These are phyloP conservation scores for Luffa acutangula DNA, from an alignment of 306 rosid species.

Conservation along the genomic window DNA sequence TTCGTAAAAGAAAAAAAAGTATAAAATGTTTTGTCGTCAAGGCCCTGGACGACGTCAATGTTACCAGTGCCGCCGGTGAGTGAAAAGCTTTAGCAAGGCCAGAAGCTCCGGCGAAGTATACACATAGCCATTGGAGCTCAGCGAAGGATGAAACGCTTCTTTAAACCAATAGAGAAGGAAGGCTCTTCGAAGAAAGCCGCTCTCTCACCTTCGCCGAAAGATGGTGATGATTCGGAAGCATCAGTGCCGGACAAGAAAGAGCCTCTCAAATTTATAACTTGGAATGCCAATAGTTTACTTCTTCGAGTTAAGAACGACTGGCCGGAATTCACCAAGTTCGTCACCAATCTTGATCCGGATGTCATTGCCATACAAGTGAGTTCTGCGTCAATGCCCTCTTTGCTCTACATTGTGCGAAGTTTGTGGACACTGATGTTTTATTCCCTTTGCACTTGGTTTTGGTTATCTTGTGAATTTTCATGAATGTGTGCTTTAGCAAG, in stretches of 20 bases:
- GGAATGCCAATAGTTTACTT: conserved; percentile 92
- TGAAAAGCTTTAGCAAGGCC: not conserved
- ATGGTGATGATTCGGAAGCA: conserved; percentile 11
- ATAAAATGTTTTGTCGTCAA: not conserved
- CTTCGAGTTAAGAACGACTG: conserved; percentile 77
- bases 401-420: not conserved
- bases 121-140: not conserved
- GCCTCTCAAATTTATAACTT: conserved; percentile 73
- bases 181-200: conserved; percentile 53
- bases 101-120: not conserved
- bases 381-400: not conserved
- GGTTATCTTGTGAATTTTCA: not conserved
- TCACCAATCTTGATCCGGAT: conserved; percentile 66
- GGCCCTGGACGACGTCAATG: not conserved
- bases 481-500: not conserved
- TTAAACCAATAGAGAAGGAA: conserved; percentile 59
- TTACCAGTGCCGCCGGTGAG: not conserved
- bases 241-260: conserved; percentile 35
- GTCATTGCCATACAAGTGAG: conserved; percentile 73
- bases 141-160: conserved; percentile 66
- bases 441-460: not conserved
- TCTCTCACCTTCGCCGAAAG: conserved; percentile 25
- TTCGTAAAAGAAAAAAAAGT: not conserved
- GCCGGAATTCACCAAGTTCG: conserved; percentile 50
- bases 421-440: not conserved